Evolutionary conservation across 2,329 filamentous ascomycete species (phyloP).

Genomic region (Pseudogymnoascus sp.): DNA sequence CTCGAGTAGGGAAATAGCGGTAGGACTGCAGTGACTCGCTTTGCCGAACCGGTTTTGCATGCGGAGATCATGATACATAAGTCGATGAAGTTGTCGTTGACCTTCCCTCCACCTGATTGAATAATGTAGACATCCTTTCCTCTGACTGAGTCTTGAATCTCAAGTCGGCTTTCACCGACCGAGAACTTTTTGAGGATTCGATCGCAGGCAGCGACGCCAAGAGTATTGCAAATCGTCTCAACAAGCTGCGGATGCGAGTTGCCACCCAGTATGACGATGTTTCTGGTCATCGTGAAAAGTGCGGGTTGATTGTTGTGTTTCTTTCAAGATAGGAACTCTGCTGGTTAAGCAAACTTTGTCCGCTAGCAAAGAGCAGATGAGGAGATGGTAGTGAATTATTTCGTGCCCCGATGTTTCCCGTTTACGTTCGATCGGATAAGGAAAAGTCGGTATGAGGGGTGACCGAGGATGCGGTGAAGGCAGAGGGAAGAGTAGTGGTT

Average conservation of each 20-base stretch:
- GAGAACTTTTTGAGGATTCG: conserved; percentile 87
- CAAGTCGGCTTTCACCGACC: conserved; percentile 87
- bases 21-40: conserved; percentile 85
- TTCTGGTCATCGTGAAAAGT: conserved; percentile 65
- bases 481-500: conserved; percentile 6
- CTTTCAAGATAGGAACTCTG: neutral
- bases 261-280: conserved; percentile 87
- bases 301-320: neutral
- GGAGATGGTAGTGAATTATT: neutral
- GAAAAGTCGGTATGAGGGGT: neutral
- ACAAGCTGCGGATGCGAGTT: conserved; percentile 86
- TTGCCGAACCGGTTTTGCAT: conserved; percentile 89
- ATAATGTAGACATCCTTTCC: conserved; percentile 99
- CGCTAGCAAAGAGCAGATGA: neutral
- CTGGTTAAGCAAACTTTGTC: neutral
- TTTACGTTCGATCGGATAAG: conserved; percentile 5
- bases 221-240: conserved; percentile 77
- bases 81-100: conserved; percentile 96
- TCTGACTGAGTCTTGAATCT: conserved; percentile 92
- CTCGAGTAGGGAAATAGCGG: conserved; percentile 95
- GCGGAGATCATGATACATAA: conserved; percentile 97
- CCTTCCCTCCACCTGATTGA: conserved; percentile 82
- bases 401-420: conserved; percentile 5
- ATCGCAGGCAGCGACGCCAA: conserved; percentile 78
- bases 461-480: conserved; percentile 5